A percentile compares a stretch with the other conserved stretches of the same genome.
phyloP scores from a whole-genome alignment of 2,329 filamentous ascomycete genomes.

The Aspergillus fijiensis region DNA sequence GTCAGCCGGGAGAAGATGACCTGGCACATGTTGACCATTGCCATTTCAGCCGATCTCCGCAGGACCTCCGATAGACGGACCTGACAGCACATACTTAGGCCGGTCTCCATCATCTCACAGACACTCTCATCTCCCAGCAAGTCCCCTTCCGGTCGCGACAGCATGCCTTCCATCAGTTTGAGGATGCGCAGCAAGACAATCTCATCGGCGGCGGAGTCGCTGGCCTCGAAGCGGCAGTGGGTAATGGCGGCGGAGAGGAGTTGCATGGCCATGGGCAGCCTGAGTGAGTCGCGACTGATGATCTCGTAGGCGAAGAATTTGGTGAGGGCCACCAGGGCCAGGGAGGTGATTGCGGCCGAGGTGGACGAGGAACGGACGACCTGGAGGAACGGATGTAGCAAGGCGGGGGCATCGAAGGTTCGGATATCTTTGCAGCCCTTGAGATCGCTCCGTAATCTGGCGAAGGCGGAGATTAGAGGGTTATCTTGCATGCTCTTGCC shows the following conservation, averaged over 20 bases:
- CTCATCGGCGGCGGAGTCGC: conserved; percentile 90
- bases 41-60: conserved; percentile 86
- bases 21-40: conserved; percentile 99
- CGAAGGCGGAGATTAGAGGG: conserved; percentile 91
- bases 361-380: conserved; percentile 96
- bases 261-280: conserved; percentile 89
- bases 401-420: conserved; percentile 80
- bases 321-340: conserved; percentile 87
- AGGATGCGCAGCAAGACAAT: conserved; percentile 92
- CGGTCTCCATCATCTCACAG: conserved; percentile 99
- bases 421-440: conserved; percentile 87
- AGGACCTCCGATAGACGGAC: conserved; percentile 86
- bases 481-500: conserved; percentile 98
- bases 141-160: conserved; percentile 87
- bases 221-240: conserved; percentile 95
- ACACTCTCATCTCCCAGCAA: conserved; percentile 97
- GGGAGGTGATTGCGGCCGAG: conserved; percentile 90
- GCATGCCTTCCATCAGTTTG: conserved; percentile 97
- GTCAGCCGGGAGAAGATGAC: conserved; percentile 95
- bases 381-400: conserved; percentile 91
- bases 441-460: conserved; percentile 81
- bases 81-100: conserved; percentile 95
- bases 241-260: conserved; percentile 91
- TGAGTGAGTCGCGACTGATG: conserved; percentile 78
- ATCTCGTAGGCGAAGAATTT: conserved; percentile 97